phyloP scores from a whole-genome alignment of 1,284 basidiomycete species.

The Hymenochaete sp. region DNA sequence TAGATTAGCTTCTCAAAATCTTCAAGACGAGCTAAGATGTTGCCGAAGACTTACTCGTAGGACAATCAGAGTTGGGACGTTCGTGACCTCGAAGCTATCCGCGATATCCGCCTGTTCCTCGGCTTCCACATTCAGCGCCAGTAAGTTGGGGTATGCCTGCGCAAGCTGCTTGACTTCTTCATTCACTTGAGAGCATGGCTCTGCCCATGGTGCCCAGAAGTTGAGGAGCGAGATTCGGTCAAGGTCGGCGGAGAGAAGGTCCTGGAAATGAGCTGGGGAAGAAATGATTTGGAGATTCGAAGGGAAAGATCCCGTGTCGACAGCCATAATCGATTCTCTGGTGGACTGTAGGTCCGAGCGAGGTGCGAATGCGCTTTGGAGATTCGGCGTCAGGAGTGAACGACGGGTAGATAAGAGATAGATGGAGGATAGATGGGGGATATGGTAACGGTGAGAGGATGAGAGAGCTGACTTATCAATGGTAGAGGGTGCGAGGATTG shows the following conservation, averaged over 20 bases:
- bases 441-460: neutral
- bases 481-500: neutral
- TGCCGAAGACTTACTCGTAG: conserved; percentile 63
- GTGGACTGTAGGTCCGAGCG: too few species aligned
- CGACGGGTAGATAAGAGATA: too few species aligned
- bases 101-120: conserved; percentile 83
- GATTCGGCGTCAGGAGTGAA: too few species aligned
- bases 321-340: neutral
- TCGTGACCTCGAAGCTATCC: conserved; percentile 89
- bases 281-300: conserved; percentile 48
- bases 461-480: neutral
- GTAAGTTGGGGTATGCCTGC: conserved; percentile 56
- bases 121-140: conserved; percentile 78
- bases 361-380: too few species aligned
- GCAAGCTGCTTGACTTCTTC: conserved; percentile 64
- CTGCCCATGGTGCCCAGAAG: conserved; percentile 93
- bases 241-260: conserved; percentile 67
- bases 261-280: conserved; percentile 67
- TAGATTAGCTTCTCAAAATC: too few species aligned
- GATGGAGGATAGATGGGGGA: neutral
- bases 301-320: neutral
- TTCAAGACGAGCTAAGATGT: too few species aligned
- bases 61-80: conserved; percentile 83
- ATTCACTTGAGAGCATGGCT: conserved; percentile 84
- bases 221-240: conserved; percentile 75